These are phyloP conservation scores for Bisporella sp. DNA, from an alignment of 2,329 filamentous ascomycete genomes.

Conservation along the genomic window DNA sequence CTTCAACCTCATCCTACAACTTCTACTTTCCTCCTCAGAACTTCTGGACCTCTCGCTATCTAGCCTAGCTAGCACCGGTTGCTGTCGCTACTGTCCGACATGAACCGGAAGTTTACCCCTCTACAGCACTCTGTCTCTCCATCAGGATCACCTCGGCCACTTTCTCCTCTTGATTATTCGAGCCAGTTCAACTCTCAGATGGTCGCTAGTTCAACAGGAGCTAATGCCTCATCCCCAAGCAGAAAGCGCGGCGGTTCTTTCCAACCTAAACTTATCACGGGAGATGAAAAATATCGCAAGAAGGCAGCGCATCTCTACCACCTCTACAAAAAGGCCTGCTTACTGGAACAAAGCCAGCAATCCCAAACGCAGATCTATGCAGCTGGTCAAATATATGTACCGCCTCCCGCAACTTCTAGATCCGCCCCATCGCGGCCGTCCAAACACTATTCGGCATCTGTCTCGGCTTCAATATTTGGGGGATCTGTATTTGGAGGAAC, in stretches of 20 bases:
- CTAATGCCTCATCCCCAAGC: neutral
- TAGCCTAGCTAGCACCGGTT: neutral
- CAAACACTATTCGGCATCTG: slow-evolving; percentile 9
- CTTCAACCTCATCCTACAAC: neutral
- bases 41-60: neutral
- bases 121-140: neutral
- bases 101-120: neutral
- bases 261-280: neutral
- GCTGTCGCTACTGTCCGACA: too few species aligned
- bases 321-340: neutral
- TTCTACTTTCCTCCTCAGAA: neutral
- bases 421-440: slow-evolving; percentile 19
- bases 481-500: slow-evolving; percentile 2
- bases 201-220: neutral
- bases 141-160: neutral
- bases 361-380: neutral
- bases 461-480: slow-evolving; percentile 12
- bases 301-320: neutral
- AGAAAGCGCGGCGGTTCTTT: neutral
- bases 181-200: neutral
- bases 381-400: neutral
- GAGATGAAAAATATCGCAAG: too few species aligned
- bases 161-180: neutral
- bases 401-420: slow-evolving; percentile 9
- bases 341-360: neutral